Evolutionary conservation across 768 basidiomycete species (phyloP), one percentile per base, ranked within the genome.

Genomic region (Amylocystis lapponica): DNA sequence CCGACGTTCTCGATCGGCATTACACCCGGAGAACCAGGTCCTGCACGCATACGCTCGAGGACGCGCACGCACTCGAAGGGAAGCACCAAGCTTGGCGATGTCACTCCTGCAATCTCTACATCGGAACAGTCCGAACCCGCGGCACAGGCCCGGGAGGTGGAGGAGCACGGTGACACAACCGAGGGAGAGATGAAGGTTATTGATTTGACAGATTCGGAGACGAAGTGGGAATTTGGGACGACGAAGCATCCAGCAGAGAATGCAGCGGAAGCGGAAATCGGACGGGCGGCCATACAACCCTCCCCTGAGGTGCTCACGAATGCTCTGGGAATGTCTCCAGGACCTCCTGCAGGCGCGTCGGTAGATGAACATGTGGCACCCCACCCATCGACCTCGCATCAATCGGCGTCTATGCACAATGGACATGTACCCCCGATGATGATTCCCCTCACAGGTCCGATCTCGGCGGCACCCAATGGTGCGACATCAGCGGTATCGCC

Each of bases 141-240:
- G 17, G 44, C 19, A 20, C 41, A 40, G 20, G 17, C 21, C 27
- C 31, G 29, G 12, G 52, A 38, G 14, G 46, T 40, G 5, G 47
- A 45, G 20, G 47, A 48, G 17, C n/a, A n/a, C n/a, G n/a, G n/a
- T n/a, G n/a, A n/a, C n/a, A n/a, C n/a, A n/a, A 33, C 23, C 7
- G 38, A 35, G 7, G 21, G 17, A 14, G 52, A 48, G 14, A 47
- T 46, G 20, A 58, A 53, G 35, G 54, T 66, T 19, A 50, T 66
- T 16, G 69, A 69, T 43, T 46, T 63, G 48, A 66, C 62, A 7
- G 61, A 58, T 22, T 43, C 62, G 1, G 49, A 41, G 43, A 49
- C 56, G 35, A 78, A 71, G 56, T 81, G 76, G 79, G 70, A 73
- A 56, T 82, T 82, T 55, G 80, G 81, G 14, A 73, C 75, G 27